phyloP scores from a whole-genome alignment of 495 filamentous ascomycete species.

The Thermothielavioides terrestris region DNA sequence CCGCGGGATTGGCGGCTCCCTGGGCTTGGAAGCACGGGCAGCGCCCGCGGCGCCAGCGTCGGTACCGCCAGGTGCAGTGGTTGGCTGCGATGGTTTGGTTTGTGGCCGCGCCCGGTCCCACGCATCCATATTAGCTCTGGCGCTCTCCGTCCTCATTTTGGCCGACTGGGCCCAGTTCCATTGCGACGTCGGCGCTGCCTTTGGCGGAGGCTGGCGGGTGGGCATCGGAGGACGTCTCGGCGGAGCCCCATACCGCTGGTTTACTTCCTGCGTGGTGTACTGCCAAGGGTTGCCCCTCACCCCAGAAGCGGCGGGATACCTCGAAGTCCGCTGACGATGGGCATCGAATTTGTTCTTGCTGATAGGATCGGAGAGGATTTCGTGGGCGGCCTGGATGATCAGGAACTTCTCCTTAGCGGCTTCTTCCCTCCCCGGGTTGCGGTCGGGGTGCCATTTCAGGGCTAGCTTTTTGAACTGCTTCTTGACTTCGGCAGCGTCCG shows the following conservation, averaged over 20 bases:
- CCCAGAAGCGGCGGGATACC: slow-evolving; percentile 36
- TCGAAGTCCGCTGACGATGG: slow-evolving; percentile 40
- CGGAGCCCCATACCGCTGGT: slow-evolving; percentile 27
- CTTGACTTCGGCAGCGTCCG: slow-evolving; percentile 65
- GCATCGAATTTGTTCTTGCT: slow-evolving; percentile 68
- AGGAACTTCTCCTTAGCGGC: slow-evolving; percentile 77
- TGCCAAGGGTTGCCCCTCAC: slow-evolving; percentile 47
- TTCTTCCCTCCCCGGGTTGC: slow-evolving; percentile 72
- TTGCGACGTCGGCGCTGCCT: slow-evolving; percentile 13
- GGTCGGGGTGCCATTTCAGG: slow-evolving; percentile 79
- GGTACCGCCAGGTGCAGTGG: background rate
- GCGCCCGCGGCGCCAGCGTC: background rate
- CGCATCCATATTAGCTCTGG: slow-evolving; percentile 52
- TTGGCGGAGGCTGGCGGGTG: slow-evolving; percentile 22
- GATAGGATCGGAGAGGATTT: slow-evolving; percentile 63
- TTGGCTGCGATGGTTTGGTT: slow-evolving; percentile 6
- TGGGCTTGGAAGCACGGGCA: slow-evolving; percentile 20
- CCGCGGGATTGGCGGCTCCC: slow-evolving; percentile 25
- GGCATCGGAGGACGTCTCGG: slow-evolving; percentile 36
- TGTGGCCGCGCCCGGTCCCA: slow-evolving; percentile 56
- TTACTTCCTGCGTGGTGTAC: slow-evolving; percentile 33
- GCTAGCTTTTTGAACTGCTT: slow-evolving; percentile 82
- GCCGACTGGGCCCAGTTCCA: slow-evolving; percentile 28
- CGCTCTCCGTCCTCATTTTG: slow-evolving; percentile 49
- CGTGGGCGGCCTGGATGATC: slow-evolving; percentile 75